Evolutionary conservation across 1,284 basidiomycete species (phyloP), one percentile per base, ranked within the genome.

Genomic region (Ceratobasidium sp.): DNA sequence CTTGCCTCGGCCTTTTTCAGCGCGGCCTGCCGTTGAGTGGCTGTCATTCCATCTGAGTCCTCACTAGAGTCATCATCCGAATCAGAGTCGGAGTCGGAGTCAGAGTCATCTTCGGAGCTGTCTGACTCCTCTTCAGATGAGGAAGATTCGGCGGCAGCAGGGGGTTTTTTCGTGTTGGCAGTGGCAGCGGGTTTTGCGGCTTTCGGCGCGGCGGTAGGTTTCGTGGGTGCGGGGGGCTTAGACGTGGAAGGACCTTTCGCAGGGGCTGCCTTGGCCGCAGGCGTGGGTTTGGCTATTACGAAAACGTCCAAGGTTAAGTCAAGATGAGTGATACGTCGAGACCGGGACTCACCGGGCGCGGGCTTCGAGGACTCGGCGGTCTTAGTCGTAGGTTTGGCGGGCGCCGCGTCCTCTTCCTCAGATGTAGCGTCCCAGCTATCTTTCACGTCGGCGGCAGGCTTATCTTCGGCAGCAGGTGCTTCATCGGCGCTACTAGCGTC

Each of bases 1-100:
- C 92, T 91, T 11, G 96, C 95, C 78, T 95, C 93, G 0, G 91
- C 92, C 84, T 97, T 98, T 78, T 87, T 86, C 82, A 93, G 88
- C 57, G 91, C 91, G 15, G 90, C 89, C 82, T 93, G 85, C 75
- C 87, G 87, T 81, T 94, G 91, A 17, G 87, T 82, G 56, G 82
- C 84, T 5, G 89, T 91, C 82, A 90, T 84, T 67, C 89, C 91
- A 74, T 93, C 93, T 41, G 86, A 83, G 51, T 82, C 81, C 2
- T 79, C 76, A 6, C 75, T 79, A 36, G 84, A 84, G 31, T 89
- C 88, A 14, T 87, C 87, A 14, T 85, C 84, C 57, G 87, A 87
- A 1, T 85, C 81, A 1, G 81, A 87, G 62, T 85, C 83, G 54
- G n/a, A n/a, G n/a, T n/a, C n/a, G n/a, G 85, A 85, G n/a, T 83